Percentiles rank a stretch among this genome's conserved stretches.
phyloP scores from a whole-genome alignment of 2,329 filamentous ascomycete species.

The Westerdykella aurantiaca region DNA sequence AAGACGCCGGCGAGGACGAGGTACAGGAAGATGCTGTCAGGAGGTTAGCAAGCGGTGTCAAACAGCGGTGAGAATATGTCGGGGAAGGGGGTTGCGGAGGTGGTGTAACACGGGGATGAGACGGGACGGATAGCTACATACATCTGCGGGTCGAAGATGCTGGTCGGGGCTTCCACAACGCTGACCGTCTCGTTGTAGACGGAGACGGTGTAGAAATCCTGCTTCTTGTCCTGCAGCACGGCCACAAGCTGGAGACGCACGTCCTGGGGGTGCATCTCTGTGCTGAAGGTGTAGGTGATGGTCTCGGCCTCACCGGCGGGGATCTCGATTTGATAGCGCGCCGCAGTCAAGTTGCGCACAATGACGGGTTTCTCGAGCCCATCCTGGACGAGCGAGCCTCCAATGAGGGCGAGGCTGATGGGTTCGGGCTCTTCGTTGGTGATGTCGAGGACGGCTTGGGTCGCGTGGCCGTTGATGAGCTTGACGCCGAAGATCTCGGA shows the following conservation, averaged over 20 bases:
- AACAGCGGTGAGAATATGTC: background rate
- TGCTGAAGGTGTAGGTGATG: slow-evolving; percentile 76
- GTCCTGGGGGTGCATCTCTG: slow-evolving; percentile 90
- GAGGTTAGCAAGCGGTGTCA: slow-evolving; percentile 8
- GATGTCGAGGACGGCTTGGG: slow-evolving; percentile 74
- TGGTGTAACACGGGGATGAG: background rate
- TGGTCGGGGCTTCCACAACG: slow-evolving; percentile 85
- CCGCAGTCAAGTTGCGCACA: slow-evolving; percentile 77
- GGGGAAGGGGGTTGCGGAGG: background rate
- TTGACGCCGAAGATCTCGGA: slow-evolving; percentile 88
- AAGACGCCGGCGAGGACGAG: slow-evolving; percentile 77
- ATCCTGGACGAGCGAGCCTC: slow-evolving; percentile 64
- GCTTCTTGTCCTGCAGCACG: slow-evolving; percentile 62
- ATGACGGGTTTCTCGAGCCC: slow-evolving; percentile 52
- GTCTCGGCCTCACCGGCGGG: slow-evolving; percentile 69
- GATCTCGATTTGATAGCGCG: slow-evolving; percentile 67
- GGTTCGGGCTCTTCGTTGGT: slow-evolving; percentile 75
- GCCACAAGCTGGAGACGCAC: slow-evolving; percentile 71
- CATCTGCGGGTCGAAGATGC: slow-evolving; percentile 94
- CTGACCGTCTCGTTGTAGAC: slow-evolving; percentile 78
- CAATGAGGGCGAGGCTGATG: slow-evolving; percentile 69
- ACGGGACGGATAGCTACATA: slow-evolving; percentile 45
- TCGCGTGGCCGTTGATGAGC: slow-evolving; percentile 86
- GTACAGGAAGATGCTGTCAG: slow-evolving; percentile 86
- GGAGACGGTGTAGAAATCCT: slow-evolving; percentile 66